Conservation (phyloP, 2,329 filamentous ascomycete genomes). For the Ploettnerulaceae sp. region DNA sequence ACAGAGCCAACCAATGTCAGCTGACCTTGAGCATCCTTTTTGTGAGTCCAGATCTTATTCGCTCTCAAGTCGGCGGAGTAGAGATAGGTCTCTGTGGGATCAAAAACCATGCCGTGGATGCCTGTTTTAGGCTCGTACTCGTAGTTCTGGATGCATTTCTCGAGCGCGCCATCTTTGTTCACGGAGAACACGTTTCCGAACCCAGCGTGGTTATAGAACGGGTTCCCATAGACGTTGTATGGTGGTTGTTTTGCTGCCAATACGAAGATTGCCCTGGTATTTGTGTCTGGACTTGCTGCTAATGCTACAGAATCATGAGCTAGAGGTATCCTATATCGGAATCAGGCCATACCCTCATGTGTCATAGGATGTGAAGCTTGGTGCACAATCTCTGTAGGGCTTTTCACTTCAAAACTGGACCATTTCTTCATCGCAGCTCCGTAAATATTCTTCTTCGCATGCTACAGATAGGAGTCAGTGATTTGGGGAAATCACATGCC, state of each 20-base stretch:
- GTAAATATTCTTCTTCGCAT: constrained; percentile 78
- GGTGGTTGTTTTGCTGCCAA: constrained; percentile 73
- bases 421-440: constrained; percentile 92
- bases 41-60: constrained; percentile 82
- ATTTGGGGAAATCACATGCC: constrained; percentile 7
- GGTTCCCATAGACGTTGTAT: constrained; percentile 81
- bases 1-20: constrained; percentile 68
- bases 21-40: constrained; percentile 58
- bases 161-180: constrained; percentile 50
- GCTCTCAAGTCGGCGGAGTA: constrained; percentile 75
- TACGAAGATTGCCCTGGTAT: constrained; percentile 85
- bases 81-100: constrained; percentile 66
- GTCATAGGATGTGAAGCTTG: constrained; percentile 69
- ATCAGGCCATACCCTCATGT: constrained; percentile 58
- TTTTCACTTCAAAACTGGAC: constrained; percentile 74
- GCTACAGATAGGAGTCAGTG: constrained; percentile 45
- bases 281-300: constrained; percentile 63
- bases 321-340: neutral
- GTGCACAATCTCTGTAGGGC: constrained; percentile 71
- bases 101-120: constrained; percentile 80
- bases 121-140: constrained; percentile 64
- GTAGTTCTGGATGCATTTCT: constrained; percentile 66
- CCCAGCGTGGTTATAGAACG: constrained; percentile 82
- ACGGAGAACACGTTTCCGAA: constrained; percentile 73
- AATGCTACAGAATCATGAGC: constrained; percentile 42